These are phyloP conservation scores for bread wheat (Triticum aestivum) DNA, from an alignment of 176 grass and related monocot genomes.

Conservation along the genomic window IWGSC_CS_RefSeq_v2.1 NC_057796.1:480763401-480763900, in stretches of 20 bases:
- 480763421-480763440: not conserved
- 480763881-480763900: conserved; percentile 10
- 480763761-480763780: conserved; percentile 70
- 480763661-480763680: conserved; percentile 4
- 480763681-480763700: conserved; percentile 78
- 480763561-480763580: conserved; percentile 7
- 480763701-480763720: conserved; percentile 86
- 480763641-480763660: not conserved
- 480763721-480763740: conserved; percentile 83
- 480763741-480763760: conserved; percentile 69
- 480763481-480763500: not conserved
- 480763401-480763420: not conserved
- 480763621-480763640: not conserved
- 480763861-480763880: conserved; percentile 2
- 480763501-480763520: not conserved
- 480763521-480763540: not conserved
- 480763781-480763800: conserved; percentile 80
- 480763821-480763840: conserved; percentile 77
- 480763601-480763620: not conserved
- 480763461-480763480: not conserved
- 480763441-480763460: conserved; percentile 17
- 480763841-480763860: conserved; percentile 52
- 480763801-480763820: conserved; percentile 91
- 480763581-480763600: not conserved
- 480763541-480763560: not conserved